Evolutionary conservation across 345 rosid species (phyloP), one percentile per base, ranked within the genome.

Genomic region (Eucalyptus camaldulensis): DNA sequence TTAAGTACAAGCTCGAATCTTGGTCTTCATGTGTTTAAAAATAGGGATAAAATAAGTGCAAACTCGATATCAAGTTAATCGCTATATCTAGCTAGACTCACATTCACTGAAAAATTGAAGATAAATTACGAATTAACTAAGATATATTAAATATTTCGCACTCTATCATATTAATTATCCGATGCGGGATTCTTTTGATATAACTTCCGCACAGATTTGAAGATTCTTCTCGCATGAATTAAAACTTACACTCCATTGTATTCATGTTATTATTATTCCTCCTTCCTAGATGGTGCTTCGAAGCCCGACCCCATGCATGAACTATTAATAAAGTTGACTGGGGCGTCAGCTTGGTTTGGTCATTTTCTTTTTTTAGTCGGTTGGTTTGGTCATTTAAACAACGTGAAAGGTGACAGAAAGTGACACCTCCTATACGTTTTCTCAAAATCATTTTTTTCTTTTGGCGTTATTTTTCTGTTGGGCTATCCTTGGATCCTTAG

Each of bases 81-180:
- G 0, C 19, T 44, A 10, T 72, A 33, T 37, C 24, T 1, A 19
- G 12, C 19, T 5, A 3, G 44, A 16, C 4, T 11, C 5, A 69
- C 1, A 1, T 50, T 50, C 19, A 2, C 3, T 10, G 1, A 19
- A 17, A 76, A 37, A 3, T 40, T 76, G 1, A 76, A 10, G 14
- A 62, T 2, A 6, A 6, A 37, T 37, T 21, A 76, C 7, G 5
- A 4, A 10, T 76, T 44, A 40, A 40, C 0, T 37, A 37, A 21
- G 47, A 37, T 37, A 76, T 37, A 72, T 72, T 5, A 10, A 37
- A 2, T 72, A 6, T 14, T 72, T 37, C 0, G 27, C 15, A 21
- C 0, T 44, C 0, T 7, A 37, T 6, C 27, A 1, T 22, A 10
- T 6, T 7, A 76, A 37, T 19, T 21, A 72, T 72, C 0, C 0